Base-by-base conservation (phyloP, 176 grass and related monocot species). In the Echinochloa phyllopogon region DNA sequence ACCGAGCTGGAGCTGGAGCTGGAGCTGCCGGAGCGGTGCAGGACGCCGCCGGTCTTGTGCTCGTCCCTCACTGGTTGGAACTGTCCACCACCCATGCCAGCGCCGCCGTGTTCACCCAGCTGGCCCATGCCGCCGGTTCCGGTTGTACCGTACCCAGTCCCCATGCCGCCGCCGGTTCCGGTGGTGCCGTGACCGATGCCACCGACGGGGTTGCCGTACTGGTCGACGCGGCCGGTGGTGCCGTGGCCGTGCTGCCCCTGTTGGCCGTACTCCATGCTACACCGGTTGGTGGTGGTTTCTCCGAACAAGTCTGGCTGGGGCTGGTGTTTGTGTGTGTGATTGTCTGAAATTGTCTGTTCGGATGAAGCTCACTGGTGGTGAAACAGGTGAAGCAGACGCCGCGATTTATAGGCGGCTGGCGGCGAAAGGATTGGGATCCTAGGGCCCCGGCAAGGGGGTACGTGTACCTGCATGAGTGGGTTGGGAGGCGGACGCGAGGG, bases 1-100 rank as follows among this genome's bases (percentile, higher is more conserved):
- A 92, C 92, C 51, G 89, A 94, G 86, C 92, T 92, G 9, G 87
- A 94, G 64, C 89, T 92, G 9, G 87, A 94, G 64, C 89, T 78
- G 50, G 87, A 89, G 62, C 86, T 91, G 45, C 92, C 89, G 17
- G 92, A 92, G 76, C 89, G 92, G 44, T 58, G 89, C 45, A 82
- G 87, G 3, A 86, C 23, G 6, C 82, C 82, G 51, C 77, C 57
- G 49, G 62, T 80, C 23, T 75, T 84, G 48, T 88, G 72, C 8
- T 88, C 74, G 17, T 84, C 90, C 38, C 72, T 88, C 21, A 0
- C 29, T 0, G 83, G 75, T 51, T 89, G 83, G 42, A 91, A 79
- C 68, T 93, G 88, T 10, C 62, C 60, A 0, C 90, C 86, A 0
- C 72, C 78, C 48, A 38, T 52, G 44, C 74, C 83, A 0, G 18